These are phyloP conservation scores for Asterionellopsis glacialis DNA, from an alignment of 108 stramenopile genomes.

Conservation along the genomic window DNA sequence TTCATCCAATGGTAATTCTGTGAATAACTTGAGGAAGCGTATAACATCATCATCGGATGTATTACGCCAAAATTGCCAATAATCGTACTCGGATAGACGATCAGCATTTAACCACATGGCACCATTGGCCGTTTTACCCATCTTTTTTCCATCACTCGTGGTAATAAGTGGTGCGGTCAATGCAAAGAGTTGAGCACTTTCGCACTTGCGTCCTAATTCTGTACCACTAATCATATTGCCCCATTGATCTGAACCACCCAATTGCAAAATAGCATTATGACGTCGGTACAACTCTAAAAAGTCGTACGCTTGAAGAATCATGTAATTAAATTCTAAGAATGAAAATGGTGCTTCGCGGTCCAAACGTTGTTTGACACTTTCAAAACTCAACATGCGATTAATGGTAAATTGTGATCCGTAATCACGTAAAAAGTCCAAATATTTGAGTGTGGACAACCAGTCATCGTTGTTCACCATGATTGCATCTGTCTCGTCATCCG, in stretches of 20 bases:
- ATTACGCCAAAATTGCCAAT: conserved; percentile 99
- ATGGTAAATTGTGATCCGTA: conserved; percentile 97
- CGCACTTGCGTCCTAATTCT: conserved; percentile 88
- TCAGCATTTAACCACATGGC: conserved; percentile 96
- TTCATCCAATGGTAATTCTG: conserved; percentile 83
- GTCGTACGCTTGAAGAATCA: conserved; percentile 98
- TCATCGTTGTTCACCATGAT: conserved; percentile 96
- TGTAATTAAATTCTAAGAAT: conserved; percentile 99
- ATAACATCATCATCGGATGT: conserved; percentile 92
- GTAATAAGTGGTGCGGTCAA: conserved; percentile 97
- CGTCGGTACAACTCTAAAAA: conserved; percentile 90
- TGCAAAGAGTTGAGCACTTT: conserved; percentile 82
- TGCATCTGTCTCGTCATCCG: conserved; percentile 46
- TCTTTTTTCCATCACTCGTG: conserved; percentile 96
- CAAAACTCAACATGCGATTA: conserved; percentile 95
- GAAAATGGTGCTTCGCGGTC: conserved; percentile 86
- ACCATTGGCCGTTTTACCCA: conserved; percentile 97
- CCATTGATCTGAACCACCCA: conserved; percentile 99
- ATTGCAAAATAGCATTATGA: conserved; percentile 76
- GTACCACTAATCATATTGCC: conserved; percentile 96
- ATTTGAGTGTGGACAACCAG: conserved; percentile 79
- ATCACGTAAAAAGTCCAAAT: conserved; percentile 92
- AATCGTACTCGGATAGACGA: conserved; percentile 89
- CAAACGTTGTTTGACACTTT: conserved; percentile 92
- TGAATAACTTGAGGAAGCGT: conserved; percentile 93